A percentile compares a stretch with the other conserved stretches of the same genome.
These are phyloP conservation scores for Malus hybrid DNA, from an alignment of 331 rosid genomes.

Conservation along the genomic window DNA sequence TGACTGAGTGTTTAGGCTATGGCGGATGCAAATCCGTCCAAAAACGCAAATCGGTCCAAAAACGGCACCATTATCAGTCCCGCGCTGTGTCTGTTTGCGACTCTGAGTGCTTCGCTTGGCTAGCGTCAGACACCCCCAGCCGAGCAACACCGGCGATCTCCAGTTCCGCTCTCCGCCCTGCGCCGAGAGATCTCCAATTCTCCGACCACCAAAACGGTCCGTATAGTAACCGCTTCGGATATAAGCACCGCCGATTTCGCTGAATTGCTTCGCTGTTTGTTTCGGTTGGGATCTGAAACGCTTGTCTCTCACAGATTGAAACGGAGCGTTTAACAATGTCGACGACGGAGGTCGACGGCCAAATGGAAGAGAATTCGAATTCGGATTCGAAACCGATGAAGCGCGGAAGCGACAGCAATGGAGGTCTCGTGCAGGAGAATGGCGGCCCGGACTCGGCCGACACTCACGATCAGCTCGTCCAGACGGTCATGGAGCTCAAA, in stretches of 20 bases:
- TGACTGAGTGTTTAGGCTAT: not conserved
- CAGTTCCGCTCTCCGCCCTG: conserved; percentile 3
- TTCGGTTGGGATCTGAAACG: not conserved
- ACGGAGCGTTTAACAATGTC: conserved; percentile 24
- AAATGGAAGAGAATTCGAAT: conserved; percentile 23
- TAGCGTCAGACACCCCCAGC: not conserved
- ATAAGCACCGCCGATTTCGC: not conserved
- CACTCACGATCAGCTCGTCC: conserved; percentile 52
- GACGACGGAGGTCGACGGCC: conserved; percentile 33
- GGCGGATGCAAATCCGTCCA: not conserved
- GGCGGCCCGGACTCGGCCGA: conserved; percentile 16
- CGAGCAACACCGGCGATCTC: conserved; percentile 35
- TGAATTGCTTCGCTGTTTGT: not conserved
- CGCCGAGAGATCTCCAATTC: not conserved
- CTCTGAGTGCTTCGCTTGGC: not conserved
- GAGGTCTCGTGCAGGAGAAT: conserved; percentile 28
- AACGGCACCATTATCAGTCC: conserved; percentile 30
- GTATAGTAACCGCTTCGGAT: not conserved
- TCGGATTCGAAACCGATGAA: conserved; percentile 26
- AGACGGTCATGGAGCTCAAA: conserved; percentile 57
- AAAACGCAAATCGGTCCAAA: conserved; percentile 21
- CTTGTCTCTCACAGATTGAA: not conserved
- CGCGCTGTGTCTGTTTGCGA: not conserved
- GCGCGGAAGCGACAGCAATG: conserved; percentile 24
- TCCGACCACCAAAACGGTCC: conserved; percentile 8